Base-by-base conservation (phyloP, 2,329 filamentous ascomycete species). In the Sphaceloma murrayae region DNA sequence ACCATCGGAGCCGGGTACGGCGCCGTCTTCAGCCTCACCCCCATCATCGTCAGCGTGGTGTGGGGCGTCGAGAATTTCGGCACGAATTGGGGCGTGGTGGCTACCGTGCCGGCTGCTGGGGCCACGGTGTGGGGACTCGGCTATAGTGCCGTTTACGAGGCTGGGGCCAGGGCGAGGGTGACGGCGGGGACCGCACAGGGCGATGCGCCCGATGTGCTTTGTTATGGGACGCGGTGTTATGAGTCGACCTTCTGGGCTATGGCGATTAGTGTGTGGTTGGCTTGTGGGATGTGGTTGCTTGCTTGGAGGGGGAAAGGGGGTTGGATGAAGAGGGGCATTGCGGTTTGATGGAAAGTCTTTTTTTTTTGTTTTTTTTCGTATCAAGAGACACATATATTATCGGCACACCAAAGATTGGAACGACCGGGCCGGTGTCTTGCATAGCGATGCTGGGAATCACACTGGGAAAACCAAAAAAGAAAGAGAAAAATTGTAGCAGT, bases 1-100 rank as follows among this genome's bases (percentile, higher is more conserved):
- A 72, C 88, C 1, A 78, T 98, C 5, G 91, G 91, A 5, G 80
- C 87, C 1, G 91, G 91, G 33, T 96, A 98, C 58, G 91, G 91
- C 33, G 88, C 88, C 22, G 77, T 88, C 16, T 98, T 96, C 67
- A 83, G 78, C 36, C 73, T 96, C 4, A 83, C 84, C 0, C 91
- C 91, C 2, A 88, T 96, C 52, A 85, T 96, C 46, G 82, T 95
- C 53, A 86, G 81, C n/a, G 87, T 95, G 7, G 89, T 98, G 34
- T 98, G 91, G 91, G 91, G 91, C 18, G 87, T 94, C 0, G 88
- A 96, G 67, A 98, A 96, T 61, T 96, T 98, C 59, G 91, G 86
- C 47, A 98, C 91, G 0, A 96, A 98, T 56, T 98, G 89, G 79
- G 91, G 91, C 7, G 88, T 96, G 49, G 79, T 96, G 5, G 87